Percentiles rank a stretch among this genome's conserved stretches.
Conservation (phyloP, 2,329 filamentous ascomycete species). For the Exutisphaerella laricina region DNA sequence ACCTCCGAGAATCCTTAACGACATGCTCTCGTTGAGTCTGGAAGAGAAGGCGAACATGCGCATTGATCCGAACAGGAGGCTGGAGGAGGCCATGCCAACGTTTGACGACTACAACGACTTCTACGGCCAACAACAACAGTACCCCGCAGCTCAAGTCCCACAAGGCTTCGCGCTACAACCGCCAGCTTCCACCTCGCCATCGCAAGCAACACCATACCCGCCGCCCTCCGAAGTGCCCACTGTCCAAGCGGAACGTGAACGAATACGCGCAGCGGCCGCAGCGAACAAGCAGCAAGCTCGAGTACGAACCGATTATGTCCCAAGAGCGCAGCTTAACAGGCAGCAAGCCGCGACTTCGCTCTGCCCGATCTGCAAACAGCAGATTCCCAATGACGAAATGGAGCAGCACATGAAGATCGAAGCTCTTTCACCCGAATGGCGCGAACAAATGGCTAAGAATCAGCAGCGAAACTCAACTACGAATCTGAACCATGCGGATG, state of each 20-base stretch:
- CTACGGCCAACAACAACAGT: slow-evolving; percentile 28
- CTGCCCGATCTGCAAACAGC: slow-evolving; percentile 89
- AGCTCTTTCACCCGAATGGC: slow-evolving; percentile 88
- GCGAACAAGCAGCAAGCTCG: slow-evolving; percentile 56
- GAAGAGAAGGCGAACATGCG: slow-evolving; percentile 93
- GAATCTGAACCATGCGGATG: slow-evolving; percentile 78
- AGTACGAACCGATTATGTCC: slow-evolving; percentile 89
- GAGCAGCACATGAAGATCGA: slow-evolving; percentile 94
- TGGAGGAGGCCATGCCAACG: slow-evolving; percentile 91
- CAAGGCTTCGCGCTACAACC: slow-evolving; percentile 26
- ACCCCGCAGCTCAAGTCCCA: slow-evolving; percentile 26
- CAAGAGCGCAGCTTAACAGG: slow-evolving; percentile 61
- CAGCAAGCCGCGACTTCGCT: slow-evolving; percentile 57
- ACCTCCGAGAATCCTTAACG: slow-evolving; percentile 80
- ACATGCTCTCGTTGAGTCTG: slow-evolving; percentile 87
- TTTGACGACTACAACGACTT: slow-evolving; percentile 51
- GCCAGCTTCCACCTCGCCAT: slow-evolving; percentile 20
- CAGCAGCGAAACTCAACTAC: slow-evolving; percentile 79
- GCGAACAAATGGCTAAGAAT: slow-evolving; percentile 86
- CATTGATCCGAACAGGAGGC: slow-evolving; percentile 71
- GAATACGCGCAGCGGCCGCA: slow-evolving; percentile 65
- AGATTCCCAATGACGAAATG: slow-evolving; percentile 79
- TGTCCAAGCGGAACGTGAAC: slow-evolving; percentile 43
- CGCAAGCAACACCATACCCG: slow-evolving; percentile 28
- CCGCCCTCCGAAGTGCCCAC: slow-evolving; percentile 26